Percentiles rank a stretch among this genome's conserved stretches.
Conservation (phyloP, 306 rosid species). For the apple (Malus domestica) region DNA sequence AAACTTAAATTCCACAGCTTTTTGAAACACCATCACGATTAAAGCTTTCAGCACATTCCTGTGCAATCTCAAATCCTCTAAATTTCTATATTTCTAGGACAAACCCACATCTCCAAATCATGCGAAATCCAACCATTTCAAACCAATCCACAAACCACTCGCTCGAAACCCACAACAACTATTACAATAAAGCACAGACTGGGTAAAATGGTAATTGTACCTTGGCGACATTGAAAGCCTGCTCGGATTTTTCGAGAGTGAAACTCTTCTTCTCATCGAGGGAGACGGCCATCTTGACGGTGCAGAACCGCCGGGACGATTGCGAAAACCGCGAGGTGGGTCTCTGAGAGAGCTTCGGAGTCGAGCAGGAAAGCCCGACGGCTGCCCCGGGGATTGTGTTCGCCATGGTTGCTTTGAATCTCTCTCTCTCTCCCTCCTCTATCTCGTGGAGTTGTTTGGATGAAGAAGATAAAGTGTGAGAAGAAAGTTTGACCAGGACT, state of each 20-base stretch:
- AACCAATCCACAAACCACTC: not conserved
- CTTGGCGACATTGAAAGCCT: constrained; percentile 86
- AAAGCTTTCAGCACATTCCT: not conserved
- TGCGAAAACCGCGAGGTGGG: constrained; percentile 17
- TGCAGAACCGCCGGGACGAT: constrained; percentile 17
- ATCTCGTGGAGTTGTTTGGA: not conserved
- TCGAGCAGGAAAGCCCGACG: constrained; percentile 36
- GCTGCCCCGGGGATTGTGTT: constrained; percentile 32
- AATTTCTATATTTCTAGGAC: not conserved
- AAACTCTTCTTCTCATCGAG: constrained; percentile 61
- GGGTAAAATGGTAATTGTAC: constrained; percentile 22
- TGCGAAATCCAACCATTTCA: not conserved
- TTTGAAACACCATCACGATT: not conserved
- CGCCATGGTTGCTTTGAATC: constrained; percentile 29
- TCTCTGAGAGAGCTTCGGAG: constrained; percentile 17
- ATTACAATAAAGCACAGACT: not conserved
- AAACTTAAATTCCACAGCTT: not conserved
- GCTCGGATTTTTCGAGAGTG: constrained; percentile 69
- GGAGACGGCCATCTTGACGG: constrained; percentile 63
- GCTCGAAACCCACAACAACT: not conserved
- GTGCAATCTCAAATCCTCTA: not conserved
- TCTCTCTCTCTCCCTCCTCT: not conserved
- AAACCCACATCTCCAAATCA: constrained; percentile 3
- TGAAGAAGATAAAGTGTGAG: constrained; percentile 7
- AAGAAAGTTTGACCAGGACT: not conserved